These are phyloP conservation scores for Ceratocystiopsis sp. DNA, from an alignment of 2,329 filamentous ascomycete genomes.

Conservation along the genomic window DNA sequence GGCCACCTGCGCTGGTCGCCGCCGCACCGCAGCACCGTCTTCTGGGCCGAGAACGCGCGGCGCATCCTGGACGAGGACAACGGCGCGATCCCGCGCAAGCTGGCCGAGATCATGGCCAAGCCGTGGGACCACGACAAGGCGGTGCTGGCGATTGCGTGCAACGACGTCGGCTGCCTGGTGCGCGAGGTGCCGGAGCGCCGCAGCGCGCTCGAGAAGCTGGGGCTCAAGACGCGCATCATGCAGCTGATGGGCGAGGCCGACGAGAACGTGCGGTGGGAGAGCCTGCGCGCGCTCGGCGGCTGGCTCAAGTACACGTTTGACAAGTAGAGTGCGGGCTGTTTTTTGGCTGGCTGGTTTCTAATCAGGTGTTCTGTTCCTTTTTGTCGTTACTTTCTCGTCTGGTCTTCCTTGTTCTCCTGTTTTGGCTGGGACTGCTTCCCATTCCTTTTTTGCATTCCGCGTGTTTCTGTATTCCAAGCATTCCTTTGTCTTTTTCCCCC, in stretches of 20 bases:
- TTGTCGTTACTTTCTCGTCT: too few relatives aligned
- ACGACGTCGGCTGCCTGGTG: conserved; percentile 76
- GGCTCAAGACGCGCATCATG: conserved; percentile 78
- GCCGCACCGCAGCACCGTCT: conserved; percentile 68
- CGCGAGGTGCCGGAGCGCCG: conserved; percentile 80
- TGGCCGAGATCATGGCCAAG: conserved; percentile 66
- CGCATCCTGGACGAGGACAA: conserved; percentile 73
- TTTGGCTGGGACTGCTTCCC: too few relatives aligned
- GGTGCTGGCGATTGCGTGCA: conserved; percentile 82
- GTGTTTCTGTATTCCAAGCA: too few relatives aligned
- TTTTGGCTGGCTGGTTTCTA: too few relatives aligned
- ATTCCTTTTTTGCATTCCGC: too few relatives aligned
- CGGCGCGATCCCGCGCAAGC: conserved; percentile 58
- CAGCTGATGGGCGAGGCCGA: conserved; percentile 82
- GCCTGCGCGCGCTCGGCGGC: conserved; percentile 58
- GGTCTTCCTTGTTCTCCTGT: too few relatives aligned
- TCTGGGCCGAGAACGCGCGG: conserved; percentile 84
- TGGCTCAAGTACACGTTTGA: conserved; percentile 51
- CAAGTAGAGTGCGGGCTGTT: conserved; percentile 11
- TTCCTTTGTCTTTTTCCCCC: too few relatives aligned
- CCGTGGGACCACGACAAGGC: conserved; percentile 69
- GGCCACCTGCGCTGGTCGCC: conserved; percentile 88
- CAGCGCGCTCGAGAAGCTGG: conserved; percentile 61
- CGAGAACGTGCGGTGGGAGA: conserved; percentile 85
- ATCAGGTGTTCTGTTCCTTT: too few relatives aligned